Evolutionary conservation across 2,329 filamentous ascomycete species (phyloP), one percentile per base, ranked within the genome.

Genomic region (Colletotrichum incanum): DNA sequence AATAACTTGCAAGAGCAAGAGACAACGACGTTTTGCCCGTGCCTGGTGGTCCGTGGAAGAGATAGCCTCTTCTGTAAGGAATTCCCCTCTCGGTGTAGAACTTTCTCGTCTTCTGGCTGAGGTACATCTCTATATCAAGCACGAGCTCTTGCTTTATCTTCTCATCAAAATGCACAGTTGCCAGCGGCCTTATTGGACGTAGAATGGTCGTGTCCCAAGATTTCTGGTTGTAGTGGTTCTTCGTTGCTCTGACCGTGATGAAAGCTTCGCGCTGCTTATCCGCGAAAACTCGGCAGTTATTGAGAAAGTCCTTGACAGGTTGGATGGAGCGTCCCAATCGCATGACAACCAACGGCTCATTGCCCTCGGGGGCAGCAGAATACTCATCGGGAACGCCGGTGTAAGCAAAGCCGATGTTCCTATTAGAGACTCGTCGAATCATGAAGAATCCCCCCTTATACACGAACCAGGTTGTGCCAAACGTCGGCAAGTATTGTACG

Each of bases 1-100:
- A 84, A 61, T 90, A 84, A 4, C 92, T 92, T 1, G 93, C 93
- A 9, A 94, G 82, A 1, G 92, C 93, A 76, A 94, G 90, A 45
- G 94, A 93, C 75, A 94, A 93, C 0, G 91, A 93, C 66, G 91
- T 93, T 80, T 95, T 94, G 49, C 93, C 92, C 0, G 91, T 94
- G 0, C 93, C 93, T 0, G 92, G 93, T 2, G 93, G 92, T 0
- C 93, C 93, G 76, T 94, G 89, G 0, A 94, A 85, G 6, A 94
- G 86, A 76, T 94, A 94, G 12, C 92, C 93, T 63, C 93, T 84
- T 14, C 93, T 87, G 77, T 94, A 94, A 0, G 93, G 93, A 71
- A 94, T 94, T 31, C 92, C 92, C 31, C 92, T 89, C 71, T 93
- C 88, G 39, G 92, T 86, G 79, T 94, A 94, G 88, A 92, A 94